Evolutionary conservation across 768 basidiomycete genomes (phyloP).

Genomic region (Fistulinella prunicolor): DNA sequence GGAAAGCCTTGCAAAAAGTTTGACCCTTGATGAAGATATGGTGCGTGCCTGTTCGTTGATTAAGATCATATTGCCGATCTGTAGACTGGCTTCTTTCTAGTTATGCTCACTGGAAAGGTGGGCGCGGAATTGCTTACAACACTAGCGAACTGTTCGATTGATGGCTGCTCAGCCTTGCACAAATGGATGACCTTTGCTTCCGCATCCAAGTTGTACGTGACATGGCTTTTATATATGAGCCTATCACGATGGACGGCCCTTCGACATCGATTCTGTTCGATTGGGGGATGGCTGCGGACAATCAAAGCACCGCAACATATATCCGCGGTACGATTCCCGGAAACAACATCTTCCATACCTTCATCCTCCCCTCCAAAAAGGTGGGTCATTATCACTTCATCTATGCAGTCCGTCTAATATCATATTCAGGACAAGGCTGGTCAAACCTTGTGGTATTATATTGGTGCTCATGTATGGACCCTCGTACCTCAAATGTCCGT

Average conservation of each 20-base stretch:
- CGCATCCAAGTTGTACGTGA: conserved; percentile 38
- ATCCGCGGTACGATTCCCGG: conserved; percentile 25
- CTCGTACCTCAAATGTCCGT: conserved; percentile 29
- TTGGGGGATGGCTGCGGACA: conserved; percentile 43
- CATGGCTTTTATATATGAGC: conserved; percentile 53
- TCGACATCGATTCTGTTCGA: conserved; percentile 47
- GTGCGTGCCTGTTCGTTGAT: conserved; percentile 30
- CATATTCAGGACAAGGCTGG: conserved; percentile 30
- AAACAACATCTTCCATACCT: conserved; percentile 44
- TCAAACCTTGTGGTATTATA: conserved; percentile 42
- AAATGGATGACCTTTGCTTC: conserved; percentile 40
- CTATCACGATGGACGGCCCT: conserved; percentile 50
- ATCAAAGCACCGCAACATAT: conserved; percentile 33
- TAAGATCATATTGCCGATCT: not conserved
- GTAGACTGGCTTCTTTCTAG: conserved; percentile 8
- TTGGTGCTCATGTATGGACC: conserved; percentile 49
- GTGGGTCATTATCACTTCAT: conserved; percentile 24
- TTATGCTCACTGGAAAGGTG: conserved; percentile 31
- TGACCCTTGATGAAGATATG: conserved; percentile 39
- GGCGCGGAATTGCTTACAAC: not conserved
- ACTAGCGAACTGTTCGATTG: not conserved
- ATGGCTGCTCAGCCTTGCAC: conserved; percentile 30
- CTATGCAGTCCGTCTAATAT: conserved; percentile 3
- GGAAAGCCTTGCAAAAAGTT: conserved; percentile 19
- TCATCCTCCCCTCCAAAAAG: conserved; percentile 45